Conservation (phyloP, 106 monocot genomes). For the Dendrobium huoshanense region DNA sequence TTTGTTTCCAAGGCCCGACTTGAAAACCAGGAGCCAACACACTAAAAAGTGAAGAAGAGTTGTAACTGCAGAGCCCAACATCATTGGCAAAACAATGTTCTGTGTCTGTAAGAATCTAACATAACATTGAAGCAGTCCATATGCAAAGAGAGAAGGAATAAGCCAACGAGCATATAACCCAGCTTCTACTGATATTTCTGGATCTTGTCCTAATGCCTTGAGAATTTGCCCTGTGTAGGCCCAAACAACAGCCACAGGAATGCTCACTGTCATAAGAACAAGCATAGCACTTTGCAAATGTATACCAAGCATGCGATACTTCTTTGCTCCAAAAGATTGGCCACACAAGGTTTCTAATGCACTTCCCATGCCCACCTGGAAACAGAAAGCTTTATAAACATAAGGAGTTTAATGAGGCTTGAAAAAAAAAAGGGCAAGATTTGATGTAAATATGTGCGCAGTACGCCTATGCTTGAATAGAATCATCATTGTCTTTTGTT, state of each 20-base stretch:
- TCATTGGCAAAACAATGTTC: conserved; percentile 46
- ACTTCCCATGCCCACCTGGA: conserved; percentile 69
- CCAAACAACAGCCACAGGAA: conserved; percentile 58
- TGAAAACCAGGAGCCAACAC: conserved; percentile 66
- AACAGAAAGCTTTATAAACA: no score
- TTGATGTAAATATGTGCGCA: no score
- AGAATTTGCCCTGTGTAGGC: conserved; percentile 53
- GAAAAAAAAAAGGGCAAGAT: no score
- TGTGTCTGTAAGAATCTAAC: conserved; percentile 47
- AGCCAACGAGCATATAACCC: conserved; percentile 67
- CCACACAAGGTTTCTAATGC: conserved; percentile 87
- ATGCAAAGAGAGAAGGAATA: conserved; percentile 69
- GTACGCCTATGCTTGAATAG: no score
- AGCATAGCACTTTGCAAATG: conserved; percentile 64
- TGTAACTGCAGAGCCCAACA: conserved; percentile 43
- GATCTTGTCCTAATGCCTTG: conserved; percentile 44
- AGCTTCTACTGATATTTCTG: conserved; percentile 62
- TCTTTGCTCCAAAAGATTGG: conserved; percentile 69
- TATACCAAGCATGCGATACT: conserved; percentile 52
- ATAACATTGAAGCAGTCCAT: conserved; percentile 61
- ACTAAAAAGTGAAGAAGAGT: conserved; percentile 41
- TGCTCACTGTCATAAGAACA: conserved; percentile 40
- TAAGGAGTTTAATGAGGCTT: no score
- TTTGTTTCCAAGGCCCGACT: conserved; percentile 54
- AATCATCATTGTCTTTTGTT: no score